phyloP scores from a whole-genome alignment of 345 rosid species.

The Fremontodendron californicum region DNA sequence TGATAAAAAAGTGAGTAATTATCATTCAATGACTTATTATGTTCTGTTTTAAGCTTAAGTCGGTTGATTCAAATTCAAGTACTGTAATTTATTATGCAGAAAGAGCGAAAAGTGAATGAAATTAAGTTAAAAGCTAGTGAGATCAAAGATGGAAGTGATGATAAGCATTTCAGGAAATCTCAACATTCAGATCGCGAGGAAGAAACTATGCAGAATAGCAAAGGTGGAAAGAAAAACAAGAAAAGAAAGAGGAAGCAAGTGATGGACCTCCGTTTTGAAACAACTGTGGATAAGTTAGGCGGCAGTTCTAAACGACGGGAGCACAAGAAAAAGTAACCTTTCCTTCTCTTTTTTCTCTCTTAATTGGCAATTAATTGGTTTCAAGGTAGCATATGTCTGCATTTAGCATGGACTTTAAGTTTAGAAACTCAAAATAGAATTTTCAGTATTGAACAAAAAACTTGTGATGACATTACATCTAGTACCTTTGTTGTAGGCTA shows the following conservation, averaged over 20 bases:
- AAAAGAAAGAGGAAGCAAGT: slow-evolving; percentile 69
- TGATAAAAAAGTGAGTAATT: slow-evolving; percentile 13
- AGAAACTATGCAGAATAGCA: not conserved
- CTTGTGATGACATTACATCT: too few relatives aligned
- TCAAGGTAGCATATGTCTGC: not conserved
- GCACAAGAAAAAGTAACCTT: slow-evolving; percentile 61
- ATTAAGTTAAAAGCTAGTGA: slow-evolving; percentile 13
- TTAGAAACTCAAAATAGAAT: not conserved
- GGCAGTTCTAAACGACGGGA: slow-evolving; percentile 49
- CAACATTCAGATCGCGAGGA: not conserved
- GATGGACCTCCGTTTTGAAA: slow-evolving; percentile 63
- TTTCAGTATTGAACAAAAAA: too few relatives aligned
- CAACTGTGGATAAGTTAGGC: slow-evolving; percentile 28
- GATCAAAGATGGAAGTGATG: slow-evolving; percentile 23
- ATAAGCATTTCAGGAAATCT: not conserved
- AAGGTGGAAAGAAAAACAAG: slow-evolving; percentile 48
- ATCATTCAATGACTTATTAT: not conserved
- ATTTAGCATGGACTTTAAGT: not conserved
- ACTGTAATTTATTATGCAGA: not conserved
- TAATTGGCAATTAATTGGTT: not conserved
- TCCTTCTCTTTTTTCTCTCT: not conserved
- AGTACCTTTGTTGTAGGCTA: not conserved
- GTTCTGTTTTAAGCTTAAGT: not conserved
- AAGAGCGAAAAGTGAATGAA: slow-evolving; percentile 36
- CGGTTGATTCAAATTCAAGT: not conserved